phyloP scores from a whole-genome alignment of 108 stramenopile genomes.

The Stephanodiscus triporus region DNA sequence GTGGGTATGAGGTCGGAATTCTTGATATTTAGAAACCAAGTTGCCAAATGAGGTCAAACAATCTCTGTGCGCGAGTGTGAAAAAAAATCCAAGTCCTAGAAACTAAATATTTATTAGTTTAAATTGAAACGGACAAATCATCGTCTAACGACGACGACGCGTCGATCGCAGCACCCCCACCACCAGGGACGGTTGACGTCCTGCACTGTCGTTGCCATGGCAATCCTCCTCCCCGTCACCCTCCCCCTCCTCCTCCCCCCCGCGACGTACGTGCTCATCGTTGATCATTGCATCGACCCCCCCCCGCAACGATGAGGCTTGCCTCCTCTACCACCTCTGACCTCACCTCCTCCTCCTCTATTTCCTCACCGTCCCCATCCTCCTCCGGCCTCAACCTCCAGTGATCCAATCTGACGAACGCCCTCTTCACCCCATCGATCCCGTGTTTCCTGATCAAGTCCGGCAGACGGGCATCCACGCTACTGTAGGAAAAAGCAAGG shows the following conservation, averaged over 20 bases:
- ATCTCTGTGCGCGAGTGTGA: too few relatives aligned
- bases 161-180: too few relatives aligned
- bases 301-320: not conserved
- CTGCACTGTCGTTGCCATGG: not conserved
- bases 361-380: not conserved
- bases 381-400: conserved; percentile 6
- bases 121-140: too few relatives aligned
- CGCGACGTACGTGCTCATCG: not conserved
- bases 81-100: too few relatives aligned
- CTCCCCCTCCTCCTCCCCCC: not conserved
- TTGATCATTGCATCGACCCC: not conserved
- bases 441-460: conserved; percentile 12
- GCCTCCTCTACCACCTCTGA: not conserved
- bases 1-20: too few relatives aligned
- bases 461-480: conserved; percentile 10
- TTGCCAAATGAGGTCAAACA: too few relatives aligned
- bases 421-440: not conserved
- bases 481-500: conserved; percentile 14
- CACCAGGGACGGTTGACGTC: not conserved
- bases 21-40: too few relatives aligned
- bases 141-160: too few relatives aligned
- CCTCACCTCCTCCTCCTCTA: not conserved
- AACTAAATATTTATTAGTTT: too few relatives aligned
- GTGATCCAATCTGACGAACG: not conserved
- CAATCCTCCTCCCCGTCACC: too few relatives aligned